Percentiles rank a stretch among this genome's conserved stretches.
Evolutionary conservation across 2,329 filamentous ascomycete species (phyloP).

Genomic region (Claviceps arundinis): DNA sequence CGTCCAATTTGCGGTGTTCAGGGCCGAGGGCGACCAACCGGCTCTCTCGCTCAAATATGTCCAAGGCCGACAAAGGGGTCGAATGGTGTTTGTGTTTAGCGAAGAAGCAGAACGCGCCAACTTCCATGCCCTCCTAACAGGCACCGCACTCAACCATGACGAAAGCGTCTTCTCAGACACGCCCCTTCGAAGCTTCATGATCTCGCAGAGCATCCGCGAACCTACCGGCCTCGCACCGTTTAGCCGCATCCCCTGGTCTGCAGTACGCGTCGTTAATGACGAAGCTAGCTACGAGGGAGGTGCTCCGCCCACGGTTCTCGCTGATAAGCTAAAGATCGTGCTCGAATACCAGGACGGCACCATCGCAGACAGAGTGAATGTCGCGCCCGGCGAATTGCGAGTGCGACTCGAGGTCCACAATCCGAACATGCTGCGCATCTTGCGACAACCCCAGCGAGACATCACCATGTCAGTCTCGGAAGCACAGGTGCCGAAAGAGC

Average conservation of each 20-base stretch:
- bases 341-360: conserved; percentile 64
- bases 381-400: conserved; percentile 61
- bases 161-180: conserved; percentile 63
- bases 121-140: conserved; percentile 61
- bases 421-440: conserved; percentile 48
- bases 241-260: conserved; percentile 48
- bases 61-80: conserved; percentile 50
- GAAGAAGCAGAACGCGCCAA: conserved; percentile 56
- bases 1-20: conserved; percentile 65
- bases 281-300: conserved; percentile 48
- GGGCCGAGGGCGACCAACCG: conserved; percentile 56
- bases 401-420: conserved; percentile 51
- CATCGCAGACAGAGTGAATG: conserved; percentile 71
- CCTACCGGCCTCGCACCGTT: conserved; percentile 36
- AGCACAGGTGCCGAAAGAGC: conserved; percentile 46
- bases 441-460: conserved; percentile 64
- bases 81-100: conserved; percentile 65
- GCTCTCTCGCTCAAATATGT: conserved; percentile 59
- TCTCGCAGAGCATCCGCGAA: conserved; percentile 40
- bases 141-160: conserved; percentile 51
- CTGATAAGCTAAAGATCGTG: conserved; percentile 62
- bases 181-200: conserved; percentile 49
- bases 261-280: conserved; percentile 58
- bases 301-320: conserved; percentile 54
- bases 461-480: conserved; percentile 64